Evolutionary conservation across 108 stramenopile species (phyloP).

Genomic region (Ochromonas danica): DNA sequence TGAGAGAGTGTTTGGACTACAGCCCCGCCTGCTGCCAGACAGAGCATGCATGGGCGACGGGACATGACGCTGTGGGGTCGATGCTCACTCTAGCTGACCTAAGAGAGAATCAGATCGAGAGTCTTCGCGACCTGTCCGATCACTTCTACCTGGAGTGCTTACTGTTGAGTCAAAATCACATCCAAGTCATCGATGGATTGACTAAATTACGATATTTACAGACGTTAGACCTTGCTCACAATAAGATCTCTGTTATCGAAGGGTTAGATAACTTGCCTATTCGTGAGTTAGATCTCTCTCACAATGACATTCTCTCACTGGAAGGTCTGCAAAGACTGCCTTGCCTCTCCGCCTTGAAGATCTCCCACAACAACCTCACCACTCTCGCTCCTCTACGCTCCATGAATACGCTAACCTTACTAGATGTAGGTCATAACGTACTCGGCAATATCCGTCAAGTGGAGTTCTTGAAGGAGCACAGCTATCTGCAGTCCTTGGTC

Average conservation of each 20-base stretch:
- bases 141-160: conserved; percentile 12
- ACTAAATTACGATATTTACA: not conserved
- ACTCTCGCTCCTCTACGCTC: not conserved
- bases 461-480: not conserved
- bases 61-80: conserved; percentile 20
- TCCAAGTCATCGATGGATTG: conserved; percentile 3
- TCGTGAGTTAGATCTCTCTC: not conserved
- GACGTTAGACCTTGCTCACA: conserved; percentile 21
- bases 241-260: conserved; percentile 6
- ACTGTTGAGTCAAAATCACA: conserved; percentile 1
- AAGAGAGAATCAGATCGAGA: not conserved
- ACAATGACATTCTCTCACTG: conserved; percentile 1
- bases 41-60: conserved; percentile 4
- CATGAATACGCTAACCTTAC: not conserved
- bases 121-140: conserved; percentile 1
- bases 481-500: not conserved
- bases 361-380: not conserved
- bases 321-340: not conserved
- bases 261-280: conserved; percentile 2
- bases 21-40: not conserved
- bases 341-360: not conserved
- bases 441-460: not conserved
- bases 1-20: conserved; percentile 27
- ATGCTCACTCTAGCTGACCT: conserved; percentile 26
- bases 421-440: conserved; percentile 4